Evolutionary conservation across 768 basidiomycete species (phyloP).

Genomic region (Mycena vulgaris): DNA sequence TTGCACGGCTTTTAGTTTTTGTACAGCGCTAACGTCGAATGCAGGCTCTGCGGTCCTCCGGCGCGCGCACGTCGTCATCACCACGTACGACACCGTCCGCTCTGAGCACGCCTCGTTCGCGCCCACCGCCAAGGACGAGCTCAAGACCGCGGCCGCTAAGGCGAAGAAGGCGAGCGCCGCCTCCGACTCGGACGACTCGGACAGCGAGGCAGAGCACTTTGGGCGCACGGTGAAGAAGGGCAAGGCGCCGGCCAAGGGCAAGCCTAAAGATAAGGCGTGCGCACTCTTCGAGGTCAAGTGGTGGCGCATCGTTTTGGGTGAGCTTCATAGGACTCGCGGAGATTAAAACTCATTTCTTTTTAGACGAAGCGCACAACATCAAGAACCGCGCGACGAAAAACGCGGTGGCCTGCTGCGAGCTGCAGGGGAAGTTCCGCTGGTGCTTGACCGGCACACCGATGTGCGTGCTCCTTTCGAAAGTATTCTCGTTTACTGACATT

Average conservation of each 20-base stretch:
- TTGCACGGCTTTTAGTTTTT: neutral
- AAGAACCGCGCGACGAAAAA: slow-evolving; percentile 88
- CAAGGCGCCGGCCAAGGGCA: slow-evolving; percentile 57
- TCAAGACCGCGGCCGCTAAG: slow-evolving; percentile 54
- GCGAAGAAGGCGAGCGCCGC: slow-evolving; percentile 55
- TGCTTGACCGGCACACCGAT: slow-evolving; percentile 90
- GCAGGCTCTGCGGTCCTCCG: slow-evolving; percentile 70
- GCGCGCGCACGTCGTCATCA: slow-evolving; percentile 82
- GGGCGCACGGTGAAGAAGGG: slow-evolving; percentile 58
- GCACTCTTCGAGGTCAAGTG: slow-evolving; percentile 86
- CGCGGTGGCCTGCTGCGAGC: slow-evolving; percentile 82
- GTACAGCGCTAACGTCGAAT: neutral
- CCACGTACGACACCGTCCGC: slow-evolving; percentile 88
- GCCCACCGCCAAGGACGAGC: slow-evolving; percentile 69
- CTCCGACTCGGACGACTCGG: slow-evolving; percentile 50
- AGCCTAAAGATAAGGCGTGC: slow-evolving; percentile 65
- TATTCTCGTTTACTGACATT: slow-evolving; percentile 50
- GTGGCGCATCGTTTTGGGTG: slow-evolving; percentile 82
- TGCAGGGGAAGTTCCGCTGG: slow-evolving; percentile 89
- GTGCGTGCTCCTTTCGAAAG: slow-evolving; percentile 57
- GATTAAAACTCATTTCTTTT: neutral
- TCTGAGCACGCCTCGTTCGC: slow-evolving; percentile 78
- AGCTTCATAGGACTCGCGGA: neutral
- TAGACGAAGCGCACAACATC: slow-evolving; percentile 94
- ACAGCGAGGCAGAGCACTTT: slow-evolving; percentile 63